Percentiles rank a stretch among this genome's conserved stretches.
phyloP scores from a whole-genome alignment of 306 rosid genomes.

The Vicia faba region DNA sequence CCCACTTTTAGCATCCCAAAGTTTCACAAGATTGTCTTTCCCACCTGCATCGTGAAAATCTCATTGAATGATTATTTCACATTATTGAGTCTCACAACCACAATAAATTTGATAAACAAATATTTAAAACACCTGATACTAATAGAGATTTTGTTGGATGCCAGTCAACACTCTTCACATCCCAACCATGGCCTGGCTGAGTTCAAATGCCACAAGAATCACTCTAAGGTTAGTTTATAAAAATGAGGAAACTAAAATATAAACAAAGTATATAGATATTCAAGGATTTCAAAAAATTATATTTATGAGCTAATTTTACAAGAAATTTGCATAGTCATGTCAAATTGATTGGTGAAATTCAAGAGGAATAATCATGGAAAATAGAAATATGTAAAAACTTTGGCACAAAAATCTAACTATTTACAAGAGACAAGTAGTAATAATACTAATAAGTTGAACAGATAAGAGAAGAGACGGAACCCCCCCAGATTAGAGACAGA shows the following conservation, averaged over 20 bases:
- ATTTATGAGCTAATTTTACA: slow-evolving; percentile 15
- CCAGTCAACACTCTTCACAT: slow-evolving; percentile 99
- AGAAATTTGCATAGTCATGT: slow-evolving; percentile 22
- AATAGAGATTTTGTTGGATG: slow-evolving; percentile 94
- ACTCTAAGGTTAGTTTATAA: slow-evolving; percentile 40
- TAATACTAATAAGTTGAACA: slow-evolving; percentile 32
- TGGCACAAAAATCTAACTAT: slow-evolving; percentile 4
- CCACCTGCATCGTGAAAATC: slow-evolving; percentile 64
- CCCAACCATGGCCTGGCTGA: slow-evolving; percentile 99
- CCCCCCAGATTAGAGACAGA: slow-evolving; percentile 31
- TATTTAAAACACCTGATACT: slow-evolving; percentile 72
- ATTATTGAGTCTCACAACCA: slow-evolving; percentile 30
- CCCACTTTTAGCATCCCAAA: slow-evolving; percentile 95
- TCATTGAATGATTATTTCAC: slow-evolving; percentile 33
- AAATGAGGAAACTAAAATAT: slow-evolving; percentile 6
- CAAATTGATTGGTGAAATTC: slow-evolving; percentile 8
- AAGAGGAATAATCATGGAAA: slow-evolving; percentile 11
- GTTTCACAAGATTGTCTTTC: slow-evolving; percentile 94
- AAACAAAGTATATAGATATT: neutral
- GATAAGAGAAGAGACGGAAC: slow-evolving; percentile 6
- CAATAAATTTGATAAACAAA: slow-evolving; percentile 33
- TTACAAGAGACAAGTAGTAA: slow-evolving; percentile 17
- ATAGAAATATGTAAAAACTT: slow-evolving; percentile 4
- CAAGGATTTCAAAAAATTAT: slow-evolving; percentile 6
- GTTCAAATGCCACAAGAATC: slow-evolving; percentile 60